Evolutionary conservation across 441 rosid genomes (phyloP).

Genomic region (Adansonia grandidieri): DNA sequence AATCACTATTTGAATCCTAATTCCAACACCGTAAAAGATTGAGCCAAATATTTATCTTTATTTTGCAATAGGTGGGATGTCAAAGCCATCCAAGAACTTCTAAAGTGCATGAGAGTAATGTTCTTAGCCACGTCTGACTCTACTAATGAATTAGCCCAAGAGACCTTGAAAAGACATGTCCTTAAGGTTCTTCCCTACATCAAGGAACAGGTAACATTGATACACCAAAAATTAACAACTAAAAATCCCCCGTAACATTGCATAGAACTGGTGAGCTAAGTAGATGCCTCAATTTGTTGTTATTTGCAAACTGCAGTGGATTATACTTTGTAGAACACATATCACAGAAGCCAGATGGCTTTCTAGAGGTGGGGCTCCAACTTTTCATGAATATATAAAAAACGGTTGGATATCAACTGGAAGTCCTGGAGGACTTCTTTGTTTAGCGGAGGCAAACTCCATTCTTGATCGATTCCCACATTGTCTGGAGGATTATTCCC

Average conservation of each 20-base stretch:
- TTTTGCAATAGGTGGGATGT: slow-evolving; percentile 38
- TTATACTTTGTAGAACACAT: slow-evolving; percentile 24
- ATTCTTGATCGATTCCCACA: background rate
- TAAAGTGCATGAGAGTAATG: slow-evolving; percentile 40
- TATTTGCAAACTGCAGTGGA: slow-evolving; percentile 34
- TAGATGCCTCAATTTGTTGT: background rate
- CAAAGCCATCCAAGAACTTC: slow-evolving; percentile 24
- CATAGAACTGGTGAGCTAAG: background rate
- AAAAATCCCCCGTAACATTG: background rate
- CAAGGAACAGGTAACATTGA: slow-evolving; percentile 21
- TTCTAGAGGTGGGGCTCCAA: slow-evolving; percentile 18
- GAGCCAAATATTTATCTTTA: background rate
- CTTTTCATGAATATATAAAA: slow-evolving; percentile 28
- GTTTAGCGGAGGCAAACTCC: slow-evolving; percentile 12
- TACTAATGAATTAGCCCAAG: slow-evolving; percentile 30
- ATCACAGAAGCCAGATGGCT: slow-evolving; percentile 40
- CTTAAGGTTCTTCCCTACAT: slow-evolving; percentile 25
- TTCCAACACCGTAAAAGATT: background rate
- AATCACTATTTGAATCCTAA: no score
- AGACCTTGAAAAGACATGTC: slow-evolving; percentile 23
- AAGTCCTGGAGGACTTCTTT: slow-evolving; percentile 24
- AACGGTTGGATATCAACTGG: slow-evolving; percentile 31
- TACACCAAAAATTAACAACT: background rate
- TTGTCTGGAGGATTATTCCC: background rate
- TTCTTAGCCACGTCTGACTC: slow-evolving; percentile 31